Percentiles rank a stretch among this genome's conserved stretches.
Conservation (phyloP, 2,329 filamentous ascomycete genomes). For the Colletotrichum liriopes region DNA sequence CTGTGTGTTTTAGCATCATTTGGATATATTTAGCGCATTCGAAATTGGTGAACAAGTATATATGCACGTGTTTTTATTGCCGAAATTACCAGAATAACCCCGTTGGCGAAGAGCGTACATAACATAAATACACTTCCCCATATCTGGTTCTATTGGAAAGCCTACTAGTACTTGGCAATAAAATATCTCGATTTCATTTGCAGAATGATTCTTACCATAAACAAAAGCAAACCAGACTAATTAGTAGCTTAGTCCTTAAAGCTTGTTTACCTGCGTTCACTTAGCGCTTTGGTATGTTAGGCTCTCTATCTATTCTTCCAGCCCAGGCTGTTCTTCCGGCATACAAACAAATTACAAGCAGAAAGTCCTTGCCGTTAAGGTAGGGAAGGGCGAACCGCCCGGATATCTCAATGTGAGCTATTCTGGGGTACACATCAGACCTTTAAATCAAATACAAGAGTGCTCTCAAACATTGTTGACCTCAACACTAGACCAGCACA, state of each 20-base stretch:
- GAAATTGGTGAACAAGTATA: no score
- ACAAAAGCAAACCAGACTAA: no score
- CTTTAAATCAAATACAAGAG: background rate
- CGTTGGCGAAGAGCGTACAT: background rate
- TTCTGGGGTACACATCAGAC: background rate
- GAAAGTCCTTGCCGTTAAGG: background rate
- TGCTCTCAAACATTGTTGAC: background rate
- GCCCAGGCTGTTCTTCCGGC: background rate
- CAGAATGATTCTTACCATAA: no score
- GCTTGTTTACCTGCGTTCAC: no score
- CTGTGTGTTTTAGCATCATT: no score
- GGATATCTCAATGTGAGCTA: background rate
- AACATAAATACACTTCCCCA: background rate
- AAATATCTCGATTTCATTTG: no score
- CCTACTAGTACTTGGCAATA: no score
- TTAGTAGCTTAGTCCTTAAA: no score
- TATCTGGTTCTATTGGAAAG: background rate
- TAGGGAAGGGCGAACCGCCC: background rate
- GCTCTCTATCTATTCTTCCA: background rate
- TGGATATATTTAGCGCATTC: no score
- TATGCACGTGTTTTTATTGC: no score
- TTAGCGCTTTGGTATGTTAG: no score
- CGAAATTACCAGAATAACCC: background rate
- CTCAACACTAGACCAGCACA: background rate
- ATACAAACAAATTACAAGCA: background rate